Conservation (phyloP, 306 rosid species). For the Cicer yamashitae region DNA sequence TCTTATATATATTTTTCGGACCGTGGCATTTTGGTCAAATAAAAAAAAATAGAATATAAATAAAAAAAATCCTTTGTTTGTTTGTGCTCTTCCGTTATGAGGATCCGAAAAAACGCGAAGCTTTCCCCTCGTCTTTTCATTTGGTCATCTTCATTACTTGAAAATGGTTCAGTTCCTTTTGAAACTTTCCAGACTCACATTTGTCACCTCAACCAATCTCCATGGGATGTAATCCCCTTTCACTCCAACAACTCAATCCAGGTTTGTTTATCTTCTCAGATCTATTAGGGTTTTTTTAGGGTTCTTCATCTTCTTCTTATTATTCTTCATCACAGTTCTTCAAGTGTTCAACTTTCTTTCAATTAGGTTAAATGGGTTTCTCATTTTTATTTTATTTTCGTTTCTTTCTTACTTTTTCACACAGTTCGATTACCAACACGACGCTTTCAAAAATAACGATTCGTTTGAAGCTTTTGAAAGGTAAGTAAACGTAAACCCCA, state of each 20-base stretch:
- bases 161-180: slow-evolving; percentile 48
- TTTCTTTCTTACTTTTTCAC: neutral
- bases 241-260: slow-evolving; percentile 52
- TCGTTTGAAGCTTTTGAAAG: slow-evolving; percentile 66
- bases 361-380: slow-evolving; percentile 56
- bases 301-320: slow-evolving; percentile 41
- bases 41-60: no score
- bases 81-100: slow-evolving; percentile 48
- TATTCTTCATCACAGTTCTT: neutral
- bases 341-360: neutral
- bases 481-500: slow-evolving; percentile 56
- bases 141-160: slow-evolving; percentile 32
- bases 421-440: slow-evolving; percentile 55
- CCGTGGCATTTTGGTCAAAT: no score
- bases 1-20: no score
- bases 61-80: no score
- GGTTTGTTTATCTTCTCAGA: slow-evolving; percentile 47
- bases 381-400: slow-evolving; percentile 37
- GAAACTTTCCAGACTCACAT: slow-evolving; percentile 46
- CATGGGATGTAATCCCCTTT: no score
- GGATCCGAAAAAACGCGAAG: slow-evolving; percentile 85
- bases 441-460: slow-evolving; percentile 56
- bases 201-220: no score
- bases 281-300: slow-evolving; percentile 64
- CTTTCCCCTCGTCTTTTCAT: slow-evolving; percentile 61